Percentiles rank a stretch among this genome's conserved stretches.
These are phyloP conservation scores for Solanum acaule DNA, from an alignment of 257 asterid species.

Conservation along the genomic window DNA sequence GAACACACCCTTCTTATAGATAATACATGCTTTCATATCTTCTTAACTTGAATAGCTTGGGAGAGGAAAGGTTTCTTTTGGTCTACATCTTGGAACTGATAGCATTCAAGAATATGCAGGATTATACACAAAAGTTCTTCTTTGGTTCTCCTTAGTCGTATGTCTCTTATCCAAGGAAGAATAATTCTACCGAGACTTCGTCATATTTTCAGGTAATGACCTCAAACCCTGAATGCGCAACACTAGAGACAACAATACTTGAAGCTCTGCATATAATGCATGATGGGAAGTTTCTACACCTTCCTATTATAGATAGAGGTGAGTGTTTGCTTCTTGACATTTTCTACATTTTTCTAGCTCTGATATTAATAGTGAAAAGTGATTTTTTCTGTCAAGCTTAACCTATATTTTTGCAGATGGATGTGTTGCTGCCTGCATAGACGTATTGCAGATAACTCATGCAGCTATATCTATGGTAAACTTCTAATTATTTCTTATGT, in stretches of 20 bases:
- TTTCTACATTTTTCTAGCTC: neutral
- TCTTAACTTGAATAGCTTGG: neutral
- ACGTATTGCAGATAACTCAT: constrained; percentile 90
- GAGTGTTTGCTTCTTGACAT: constrained; percentile 4
- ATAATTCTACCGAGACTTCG: neutral
- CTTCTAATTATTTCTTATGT: neutral
- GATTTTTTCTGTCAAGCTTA: neutral
- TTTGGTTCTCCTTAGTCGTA: neutral
- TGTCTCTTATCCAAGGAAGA: neutral
- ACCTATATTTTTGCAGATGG: constrained; percentile 59
- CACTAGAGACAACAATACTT: constrained; percentile 77
- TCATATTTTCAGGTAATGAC: constrained; percentile 72
- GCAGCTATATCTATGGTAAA: constrained; percentile 87
- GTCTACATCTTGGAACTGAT: neutral
- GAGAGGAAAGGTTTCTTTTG: neutral
- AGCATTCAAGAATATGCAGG: neutral
- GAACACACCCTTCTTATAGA: neutral
- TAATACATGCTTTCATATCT: neutral
- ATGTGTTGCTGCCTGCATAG: constrained; percentile 52
- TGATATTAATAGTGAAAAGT: neutral
- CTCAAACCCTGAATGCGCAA: constrained; percentile 71
- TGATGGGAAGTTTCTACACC: constrained; percentile 79
- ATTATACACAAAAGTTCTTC: neutral
- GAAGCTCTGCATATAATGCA: constrained; percentile 94
- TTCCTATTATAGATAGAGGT: constrained; percentile 89